Base-by-base conservation (phyloP, 1,284 basidiomycete genomes). In the Ustilago trichophora region DNA sequence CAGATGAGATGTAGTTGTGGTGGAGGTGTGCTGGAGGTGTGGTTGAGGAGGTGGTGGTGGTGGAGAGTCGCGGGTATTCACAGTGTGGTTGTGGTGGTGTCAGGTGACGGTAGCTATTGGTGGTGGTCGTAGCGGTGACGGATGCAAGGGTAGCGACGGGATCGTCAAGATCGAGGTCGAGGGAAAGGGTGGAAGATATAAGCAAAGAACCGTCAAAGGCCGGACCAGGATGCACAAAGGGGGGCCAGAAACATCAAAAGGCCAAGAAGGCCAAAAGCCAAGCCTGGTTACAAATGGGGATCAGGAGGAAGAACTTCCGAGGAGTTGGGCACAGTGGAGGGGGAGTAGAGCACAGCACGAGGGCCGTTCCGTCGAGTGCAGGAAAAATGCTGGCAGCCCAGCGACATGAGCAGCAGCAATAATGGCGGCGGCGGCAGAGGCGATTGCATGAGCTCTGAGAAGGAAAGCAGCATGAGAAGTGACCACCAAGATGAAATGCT, bases 111-210 rank as follows among this genome's bases (percentile, higher is more conserved):
- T 12, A 6, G 13, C 26, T 12, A 44, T 15, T 6, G 8, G 26
- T 31, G 40, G 29, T 44, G 44, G 33, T 45, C 32, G 43, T 18
- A 18, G 18, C 9, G 33, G 26, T 36, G 33, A 26, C 19, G 36
- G 25, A 32, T 8, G 25, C 9, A 27, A 43, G 29, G 25, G n/a
- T 29, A 18, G 40, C 22, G 12, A 29, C 5, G 41, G 48, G 25
- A 16, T 31, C 48, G 33, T 33, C n/a, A n/a, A 32, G 37, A 34
- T n/a, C 38, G 27, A 26, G 29, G 31, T 34, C 19, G 38, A 26
- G 34, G 27, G 27, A 26, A 16, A 13, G 27, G 31, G 24, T 27
- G 55, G 43, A 31, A 24, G 37, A 42, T 40, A 50, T 44, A 50
- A 41, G 32, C 25, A 45, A 50, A 50, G 27, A 36, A 15, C 11